Conservation (phyloP, 305 asterid species). For the Fraxinus sp. region DNA sequence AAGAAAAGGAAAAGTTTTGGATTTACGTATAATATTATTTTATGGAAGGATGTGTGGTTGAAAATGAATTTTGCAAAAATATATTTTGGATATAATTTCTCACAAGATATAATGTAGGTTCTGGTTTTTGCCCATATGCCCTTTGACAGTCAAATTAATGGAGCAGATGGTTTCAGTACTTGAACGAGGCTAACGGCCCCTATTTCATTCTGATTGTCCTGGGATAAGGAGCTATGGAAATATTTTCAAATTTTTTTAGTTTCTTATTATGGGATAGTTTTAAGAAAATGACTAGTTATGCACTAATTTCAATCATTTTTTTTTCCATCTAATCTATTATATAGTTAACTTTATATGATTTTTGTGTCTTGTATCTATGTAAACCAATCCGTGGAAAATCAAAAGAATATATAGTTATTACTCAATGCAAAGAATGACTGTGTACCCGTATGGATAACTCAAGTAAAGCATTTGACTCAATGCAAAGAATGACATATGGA, state of each 20-base stretch:
- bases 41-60: no score
- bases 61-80: no score
- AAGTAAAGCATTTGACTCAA: no score
- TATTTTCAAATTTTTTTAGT: background rate
- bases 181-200: background rate
- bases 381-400: background rate
- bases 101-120: background rate
- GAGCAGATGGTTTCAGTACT: constrained; percentile 1
- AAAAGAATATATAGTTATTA: background rate
- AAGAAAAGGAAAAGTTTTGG: no score
- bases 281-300: background rate
- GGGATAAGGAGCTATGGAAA: background rate
- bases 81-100: background rate
- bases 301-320: background rate
- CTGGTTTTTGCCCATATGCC: background rate
- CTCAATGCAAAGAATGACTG: background rate
- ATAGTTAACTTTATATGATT: background rate
- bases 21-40: no score
- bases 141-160: background rate
- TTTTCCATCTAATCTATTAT: background rate
- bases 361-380: background rate
- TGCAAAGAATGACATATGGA: background rate
- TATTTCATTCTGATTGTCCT: background rate
- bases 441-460: background rate
- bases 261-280: background rate